phyloP scores from a whole-genome alignment of 1,139 yeast genomes.

The Zygosaccharomyces pseudobailii region DNA sequence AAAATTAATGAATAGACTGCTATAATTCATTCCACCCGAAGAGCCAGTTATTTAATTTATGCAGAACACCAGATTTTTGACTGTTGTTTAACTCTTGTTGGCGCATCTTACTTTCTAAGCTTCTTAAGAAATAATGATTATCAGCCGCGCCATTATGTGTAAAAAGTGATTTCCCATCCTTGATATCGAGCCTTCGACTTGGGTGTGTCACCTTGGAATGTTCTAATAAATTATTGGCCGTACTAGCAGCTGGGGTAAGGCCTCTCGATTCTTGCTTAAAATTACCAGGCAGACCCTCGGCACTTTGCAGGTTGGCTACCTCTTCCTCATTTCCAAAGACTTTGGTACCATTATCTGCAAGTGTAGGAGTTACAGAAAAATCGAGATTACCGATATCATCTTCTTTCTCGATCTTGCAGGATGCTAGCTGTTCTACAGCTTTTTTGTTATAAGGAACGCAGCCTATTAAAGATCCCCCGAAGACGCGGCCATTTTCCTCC shows the following conservation, averaged over 20 bases:
- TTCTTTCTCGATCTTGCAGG: constrained; percentile 45
- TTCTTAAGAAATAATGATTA: constrained; percentile 35
- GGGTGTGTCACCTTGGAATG: constrained; percentile 12
- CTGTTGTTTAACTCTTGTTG: constrained; percentile 26
- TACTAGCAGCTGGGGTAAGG: constrained; percentile 1
- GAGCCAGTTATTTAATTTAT: constrained; percentile 38
- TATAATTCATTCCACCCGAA: constrained; percentile 56
- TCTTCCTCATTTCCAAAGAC: constrained; percentile 3
- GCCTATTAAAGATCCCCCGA: constrained; percentile 70
- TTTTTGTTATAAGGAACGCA: constrained; percentile 65
- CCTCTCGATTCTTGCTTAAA: neutral
- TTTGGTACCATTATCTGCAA: constrained; percentile 17
- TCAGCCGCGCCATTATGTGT: constrained; percentile 28
- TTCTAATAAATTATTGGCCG: constrained; percentile 5
- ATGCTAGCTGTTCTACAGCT: constrained; percentile 59
- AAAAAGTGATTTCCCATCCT: constrained; percentile 32
- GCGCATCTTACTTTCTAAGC: constrained; percentile 32
- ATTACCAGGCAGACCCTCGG: neutral
- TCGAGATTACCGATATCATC: constrained; percentile 51
- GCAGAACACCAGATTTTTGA: constrained; percentile 24
- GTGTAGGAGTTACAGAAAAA: constrained; percentile 14
- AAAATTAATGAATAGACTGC: constrained; percentile 1
- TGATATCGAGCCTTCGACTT: constrained; percentile 24
- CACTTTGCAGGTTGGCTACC: neutral
- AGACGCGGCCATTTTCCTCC: constrained; percentile 70